Evolutionary conservation across 73 alveolate species (phyloP).

Genomic region (Paramecium primaurelia): DNA sequence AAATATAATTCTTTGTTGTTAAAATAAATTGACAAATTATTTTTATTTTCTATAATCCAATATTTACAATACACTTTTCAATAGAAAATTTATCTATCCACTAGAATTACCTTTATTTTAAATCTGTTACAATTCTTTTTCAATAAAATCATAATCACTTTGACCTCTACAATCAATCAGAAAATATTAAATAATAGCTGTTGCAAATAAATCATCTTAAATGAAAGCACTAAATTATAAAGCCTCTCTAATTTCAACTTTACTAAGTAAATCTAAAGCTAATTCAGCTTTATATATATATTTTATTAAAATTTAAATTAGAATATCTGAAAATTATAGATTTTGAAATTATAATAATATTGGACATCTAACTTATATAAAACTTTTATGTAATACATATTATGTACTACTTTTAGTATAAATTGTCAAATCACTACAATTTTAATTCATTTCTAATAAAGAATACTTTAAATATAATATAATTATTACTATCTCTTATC

Average conservation of each 20-base stretch:
- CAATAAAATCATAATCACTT: conserved; percentile 1
- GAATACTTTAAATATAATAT: background rate
- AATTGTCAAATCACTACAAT: background rate
- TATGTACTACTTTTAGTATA: background rate
- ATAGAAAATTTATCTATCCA: background rate
- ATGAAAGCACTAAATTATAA: background rate
- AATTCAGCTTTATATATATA: background rate
- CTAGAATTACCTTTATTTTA: background rate
- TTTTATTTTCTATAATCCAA: background rate
- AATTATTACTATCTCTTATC: conserved; percentile 44
- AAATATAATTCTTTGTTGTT: background rate
- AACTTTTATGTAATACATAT: background rate
- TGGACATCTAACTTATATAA: conserved; percentile 16
- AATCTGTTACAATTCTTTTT: background rate
- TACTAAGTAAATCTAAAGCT: background rate
- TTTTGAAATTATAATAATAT: background rate
- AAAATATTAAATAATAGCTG: background rate
- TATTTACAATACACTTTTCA: background rate
- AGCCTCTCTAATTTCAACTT: background rate
- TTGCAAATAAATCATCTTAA: background rate
- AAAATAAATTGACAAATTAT: background rate
- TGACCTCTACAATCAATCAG: background rate
- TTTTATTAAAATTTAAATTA: background rate
- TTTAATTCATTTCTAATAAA: background rate
- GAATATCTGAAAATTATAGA: background rate